A percentile compares a stretch with the other conserved stretches of the same genome.
Evolutionary conservation across 331 rosid genomes (phyloP).

Genomic region (Quercus lobata): DNA sequence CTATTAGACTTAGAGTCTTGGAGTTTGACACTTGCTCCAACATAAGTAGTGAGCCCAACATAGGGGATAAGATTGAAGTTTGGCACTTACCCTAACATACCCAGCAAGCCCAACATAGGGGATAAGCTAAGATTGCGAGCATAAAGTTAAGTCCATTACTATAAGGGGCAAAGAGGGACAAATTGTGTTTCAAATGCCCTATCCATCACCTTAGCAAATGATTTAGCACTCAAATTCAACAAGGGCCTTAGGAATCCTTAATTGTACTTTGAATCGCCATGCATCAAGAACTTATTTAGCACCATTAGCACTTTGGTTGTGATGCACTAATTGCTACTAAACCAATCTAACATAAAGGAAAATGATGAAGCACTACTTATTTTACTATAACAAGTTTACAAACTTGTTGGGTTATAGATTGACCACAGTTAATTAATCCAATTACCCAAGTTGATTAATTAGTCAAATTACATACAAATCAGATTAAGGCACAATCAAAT

Average conservation of each 20-base stretch:
- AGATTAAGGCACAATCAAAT: too few relatives aligned
- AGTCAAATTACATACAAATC: too few relatives aligned
- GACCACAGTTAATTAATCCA: too few relatives aligned
- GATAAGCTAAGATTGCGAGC: slow-evolving; percentile 59
- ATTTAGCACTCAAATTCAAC: slow-evolving; percentile 40
- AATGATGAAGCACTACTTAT: too few relatives aligned
- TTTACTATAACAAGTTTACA: too few relatives aligned
- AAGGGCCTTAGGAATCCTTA: slow-evolving; percentile 74
- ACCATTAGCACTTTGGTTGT: neutral
- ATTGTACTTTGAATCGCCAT: slow-evolving; percentile 33
- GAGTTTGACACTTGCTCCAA: slow-evolving; percentile 63
- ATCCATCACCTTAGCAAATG: slow-evolving; percentile 48
- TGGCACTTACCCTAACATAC: slow-evolving; percentile 73
- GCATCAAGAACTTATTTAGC: neutral
- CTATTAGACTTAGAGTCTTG: slow-evolving; percentile 32
- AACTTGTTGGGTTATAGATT: too few relatives aligned
- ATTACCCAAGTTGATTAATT: too few relatives aligned
- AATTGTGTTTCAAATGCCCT: slow-evolving; percentile 45
- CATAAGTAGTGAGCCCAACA: slow-evolving; percentile 88
- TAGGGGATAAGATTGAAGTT: slow-evolving; percentile 57
- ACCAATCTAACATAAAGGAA: too few relatives aligned
- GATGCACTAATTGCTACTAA: too few relatives aligned
- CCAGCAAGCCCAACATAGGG: slow-evolving; percentile 91
- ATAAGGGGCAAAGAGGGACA: slow-evolving; percentile 67
- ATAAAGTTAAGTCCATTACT: slow-evolving; percentile 51